These are phyloP conservation scores for Ceratocystis harringtonii DNA, from an alignment of 2,329 filamentous ascomycete genomes.

Conservation along the genomic window DNA sequence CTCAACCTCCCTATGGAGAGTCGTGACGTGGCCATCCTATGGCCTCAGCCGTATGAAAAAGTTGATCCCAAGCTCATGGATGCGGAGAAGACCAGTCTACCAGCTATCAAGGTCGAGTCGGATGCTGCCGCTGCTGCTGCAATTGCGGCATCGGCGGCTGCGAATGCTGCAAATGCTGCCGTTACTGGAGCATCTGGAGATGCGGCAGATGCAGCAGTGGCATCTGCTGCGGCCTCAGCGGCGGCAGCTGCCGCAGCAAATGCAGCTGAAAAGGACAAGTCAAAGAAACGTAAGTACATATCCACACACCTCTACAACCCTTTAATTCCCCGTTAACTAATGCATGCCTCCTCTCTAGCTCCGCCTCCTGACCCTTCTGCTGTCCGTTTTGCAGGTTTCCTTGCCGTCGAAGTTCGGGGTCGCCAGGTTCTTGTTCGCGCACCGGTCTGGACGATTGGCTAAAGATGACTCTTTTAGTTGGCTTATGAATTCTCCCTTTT, in stretches of 20 bases:
- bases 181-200: neutral
- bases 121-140: constrained; percentile 18
- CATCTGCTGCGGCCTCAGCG: neutral
- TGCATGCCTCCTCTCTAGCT: neutral
- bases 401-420: constrained; percentile 59
- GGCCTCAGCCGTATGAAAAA: constrained; percentile 61
- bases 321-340: neutral
- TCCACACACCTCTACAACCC: neutral
- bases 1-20: constrained; percentile 81
- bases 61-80: constrained; percentile 71
- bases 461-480: constrained; percentile 2
- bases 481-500: constrained; percentile 13
- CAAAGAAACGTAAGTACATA: constrained; percentile 33
- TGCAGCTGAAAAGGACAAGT: constrained; percentile 31
- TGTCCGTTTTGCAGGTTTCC: constrained; percentile 61
- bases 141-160: constrained; percentile 27
- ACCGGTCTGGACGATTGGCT: constrained; percentile 50
- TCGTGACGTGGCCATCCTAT: constrained; percentile 75
- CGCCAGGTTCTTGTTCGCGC: constrained; percentile 63
- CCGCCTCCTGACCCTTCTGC: constrained; percentile 33
- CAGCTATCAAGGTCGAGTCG: constrained; percentile 27
- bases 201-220: neutral
- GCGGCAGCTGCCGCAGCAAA: constrained; percentile 25
- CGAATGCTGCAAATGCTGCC: constrained; percentile 23
- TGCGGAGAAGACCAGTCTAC: constrained; percentile 57